Evolutionary conservation across 75 land plant species (phyloP).

Genomic region (Larix kaempferi): DNA sequence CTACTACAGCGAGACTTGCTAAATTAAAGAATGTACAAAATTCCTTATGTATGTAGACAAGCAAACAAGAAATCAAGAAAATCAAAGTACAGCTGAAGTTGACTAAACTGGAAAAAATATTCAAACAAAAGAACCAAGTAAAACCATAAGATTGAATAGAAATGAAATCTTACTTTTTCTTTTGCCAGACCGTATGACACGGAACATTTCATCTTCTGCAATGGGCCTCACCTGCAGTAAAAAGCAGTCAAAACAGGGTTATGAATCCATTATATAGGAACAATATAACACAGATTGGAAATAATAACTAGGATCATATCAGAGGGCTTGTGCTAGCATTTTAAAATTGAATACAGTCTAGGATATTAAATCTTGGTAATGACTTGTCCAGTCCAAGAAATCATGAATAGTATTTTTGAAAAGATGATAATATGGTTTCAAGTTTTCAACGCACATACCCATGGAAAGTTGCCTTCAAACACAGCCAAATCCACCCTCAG

Average conservation of each 20-base stretch:
- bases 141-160: conserved; percentile 11
- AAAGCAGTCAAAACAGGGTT: conserved; percentile 1
- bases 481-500: no score
- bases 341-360: no score
- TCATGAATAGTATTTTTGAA: no score
- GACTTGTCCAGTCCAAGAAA: no score
- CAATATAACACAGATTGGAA: not conserved
- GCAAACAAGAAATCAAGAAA: not conserved
- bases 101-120: not conserved
- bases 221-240: conserved; percentile 86
- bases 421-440: no score
- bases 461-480: no score
- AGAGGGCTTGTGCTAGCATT: no score
- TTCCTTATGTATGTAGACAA: not conserved
- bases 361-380: no score
- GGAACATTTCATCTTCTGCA: conserved; percentile 98
- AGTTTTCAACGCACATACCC: no score
- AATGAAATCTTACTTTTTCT: conserved; percentile 73
- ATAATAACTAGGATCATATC: not conserved
- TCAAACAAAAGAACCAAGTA: conserved; percentile 1
- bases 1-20: not conserved
- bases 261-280: not conserved
- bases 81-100: not conserved
- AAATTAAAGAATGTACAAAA: not conserved
- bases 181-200: conserved; percentile 87